A percentile compares a stretch with the other conserved stretches of the same genome.
Evolutionary conservation across 2,329 filamentous ascomycete genomes (phyloP).

Genomic region (Dryadomyces quercus-mongolicae): DNA sequence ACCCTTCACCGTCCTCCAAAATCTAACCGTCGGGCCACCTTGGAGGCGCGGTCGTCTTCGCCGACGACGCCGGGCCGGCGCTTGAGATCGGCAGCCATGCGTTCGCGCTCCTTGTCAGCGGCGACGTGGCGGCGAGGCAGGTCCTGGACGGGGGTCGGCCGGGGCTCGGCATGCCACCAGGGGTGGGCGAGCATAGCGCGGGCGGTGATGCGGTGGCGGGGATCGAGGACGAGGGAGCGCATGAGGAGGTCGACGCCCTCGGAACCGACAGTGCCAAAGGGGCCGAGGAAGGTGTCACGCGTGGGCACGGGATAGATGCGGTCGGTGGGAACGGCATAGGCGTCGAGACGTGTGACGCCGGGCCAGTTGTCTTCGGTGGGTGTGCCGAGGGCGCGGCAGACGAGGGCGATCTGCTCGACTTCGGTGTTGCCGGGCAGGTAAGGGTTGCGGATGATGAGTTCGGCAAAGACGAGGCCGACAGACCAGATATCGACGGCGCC

Average conservation of each 20-base stretch:
- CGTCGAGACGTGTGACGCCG: constrained; percentile 67
- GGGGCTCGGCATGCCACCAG: constrained; percentile 79
- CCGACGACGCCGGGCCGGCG: constrained; percentile 60
- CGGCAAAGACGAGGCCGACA: constrained; percentile 84
- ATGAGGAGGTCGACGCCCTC: constrained; percentile 82
- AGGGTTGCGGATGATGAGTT: constrained; percentile 71
- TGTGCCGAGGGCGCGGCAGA: constrained; percentile 76
- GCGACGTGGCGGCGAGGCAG: constrained; percentile 67
- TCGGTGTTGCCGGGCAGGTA: constrained; percentile 79
- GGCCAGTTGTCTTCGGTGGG: constrained; percentile 95
- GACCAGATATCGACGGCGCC: constrained; percentile 92
- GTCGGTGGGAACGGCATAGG: constrained; percentile 57
- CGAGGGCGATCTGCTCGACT: constrained; percentile 73
- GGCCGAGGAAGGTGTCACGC: constrained; percentile 58
- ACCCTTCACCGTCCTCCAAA: constrained; percentile 37
- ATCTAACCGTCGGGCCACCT: constrained; percentile 73
- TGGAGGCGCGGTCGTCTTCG: constrained; percentile 47
- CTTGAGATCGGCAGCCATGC: constrained; percentile 62
- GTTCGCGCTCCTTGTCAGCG: constrained; percentile 35
- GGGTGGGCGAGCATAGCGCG: constrained; percentile 65
- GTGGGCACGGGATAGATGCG: constrained; percentile 47
- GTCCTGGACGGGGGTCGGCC: constrained; percentile 69
- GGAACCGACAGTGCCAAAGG: constrained; percentile 69
- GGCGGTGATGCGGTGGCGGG: constrained; percentile 70
- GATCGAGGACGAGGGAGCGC: constrained; percentile 74